A percentile compares a stretch with the other conserved stretches of the same genome.
phyloP scores from a whole-genome alignment of 306 rosid genomes.

The Citrullus colocynthis region DNA sequence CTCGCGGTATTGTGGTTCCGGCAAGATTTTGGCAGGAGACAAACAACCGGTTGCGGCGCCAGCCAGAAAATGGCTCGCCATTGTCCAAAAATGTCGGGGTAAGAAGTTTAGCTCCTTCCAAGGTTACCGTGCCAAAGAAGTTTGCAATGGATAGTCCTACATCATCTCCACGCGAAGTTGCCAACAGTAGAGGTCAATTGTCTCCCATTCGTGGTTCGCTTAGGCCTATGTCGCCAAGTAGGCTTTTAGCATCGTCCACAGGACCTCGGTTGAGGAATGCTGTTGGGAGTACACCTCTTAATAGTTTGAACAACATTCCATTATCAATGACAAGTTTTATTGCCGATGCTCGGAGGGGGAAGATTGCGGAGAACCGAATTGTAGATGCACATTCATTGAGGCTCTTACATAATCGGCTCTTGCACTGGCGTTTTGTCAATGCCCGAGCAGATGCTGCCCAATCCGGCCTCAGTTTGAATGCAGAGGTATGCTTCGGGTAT shows the following conservation, averaged over 20 bases:
- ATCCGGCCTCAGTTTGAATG: constrained; percentile 51
- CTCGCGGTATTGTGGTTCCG: constrained; percentile 41
- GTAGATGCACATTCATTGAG: constrained; percentile 62
- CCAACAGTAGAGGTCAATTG: constrained; percentile 34
- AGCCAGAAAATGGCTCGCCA: constrained; percentile 30
- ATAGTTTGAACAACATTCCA: constrained; percentile 25
- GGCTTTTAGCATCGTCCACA: constrained; percentile 22
- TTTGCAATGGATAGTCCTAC: constrained; percentile 32
- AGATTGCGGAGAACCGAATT: constrained; percentile 49
- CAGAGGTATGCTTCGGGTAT: constrained; percentile 48
- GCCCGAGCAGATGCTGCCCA: constrained; percentile 64
- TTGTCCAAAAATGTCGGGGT: constrained; percentile 24
- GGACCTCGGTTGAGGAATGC: constrained; percentile 36
- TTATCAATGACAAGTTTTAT: constrained; percentile 66
- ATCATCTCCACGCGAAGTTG: constrained; percentile 49
- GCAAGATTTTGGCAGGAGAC: constrained; percentile 68
- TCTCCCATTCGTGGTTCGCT: constrained; percentile 47
- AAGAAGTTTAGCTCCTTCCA: constrained; percentile 26
- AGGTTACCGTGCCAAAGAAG: constrained; percentile 29
- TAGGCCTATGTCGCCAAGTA: constrained; percentile 63
- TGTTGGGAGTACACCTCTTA: constrained; percentile 18
- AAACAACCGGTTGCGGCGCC: constrained; percentile 34
- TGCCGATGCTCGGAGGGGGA: constrained; percentile 59
- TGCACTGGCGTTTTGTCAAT: constrained; percentile 83
- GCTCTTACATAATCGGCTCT: constrained; percentile 56